Evolutionary conservation across 1,139 yeast genomes (phyloP).

Genomic region (Suzukiozyma palmioleophila): DNA sequence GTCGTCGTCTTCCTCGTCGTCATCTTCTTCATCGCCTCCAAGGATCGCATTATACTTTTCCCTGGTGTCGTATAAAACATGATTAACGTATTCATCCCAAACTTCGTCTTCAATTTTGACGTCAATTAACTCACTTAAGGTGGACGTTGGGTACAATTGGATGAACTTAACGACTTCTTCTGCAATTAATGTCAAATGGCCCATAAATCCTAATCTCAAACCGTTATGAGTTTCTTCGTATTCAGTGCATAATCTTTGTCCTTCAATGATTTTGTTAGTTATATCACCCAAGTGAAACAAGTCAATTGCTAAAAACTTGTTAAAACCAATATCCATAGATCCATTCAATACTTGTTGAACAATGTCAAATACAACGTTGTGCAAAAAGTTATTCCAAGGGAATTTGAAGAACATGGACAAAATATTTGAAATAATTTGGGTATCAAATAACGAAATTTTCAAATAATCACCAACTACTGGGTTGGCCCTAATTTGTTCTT

Average conservation of each 20-base stretch:
- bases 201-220: constrained; percentile 91
- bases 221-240: constrained; percentile 60
- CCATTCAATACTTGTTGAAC: constrained; percentile 96
- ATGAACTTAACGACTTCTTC: constrained; percentile 96
- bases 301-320: constrained; percentile 83
- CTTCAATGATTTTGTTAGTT: constrained; percentile 74
- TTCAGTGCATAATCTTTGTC: constrained; percentile 71
- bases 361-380: constrained; percentile 94
- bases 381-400: constrained; percentile 98
- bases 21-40: constrained; percentile 61
- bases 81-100: constrained; percentile 85
- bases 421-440: constrained; percentile 72
- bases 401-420: constrained; percentile 81
- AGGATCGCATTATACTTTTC: constrained; percentile 94
- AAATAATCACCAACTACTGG: constrained; percentile 90
- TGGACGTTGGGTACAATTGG: constrained; percentile 61
- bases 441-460: constrained; percentile 82
- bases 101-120: constrained; percentile 53
- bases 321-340: constrained; percentile 85
- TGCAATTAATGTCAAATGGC: constrained; percentile 53
- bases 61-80: constrained; percentile 80
- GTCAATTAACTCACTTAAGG: constrained; percentile 57
- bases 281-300: constrained; percentile 76
- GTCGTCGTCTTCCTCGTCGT: constrained; percentile 31
- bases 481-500: constrained; percentile 54